Percentiles rank a stretch among this genome's conserved stretches.
Evolutionary conservation across 2,329 filamentous ascomycete genomes (phyloP).

Genomic region (Pezicula carpinea): DNA sequence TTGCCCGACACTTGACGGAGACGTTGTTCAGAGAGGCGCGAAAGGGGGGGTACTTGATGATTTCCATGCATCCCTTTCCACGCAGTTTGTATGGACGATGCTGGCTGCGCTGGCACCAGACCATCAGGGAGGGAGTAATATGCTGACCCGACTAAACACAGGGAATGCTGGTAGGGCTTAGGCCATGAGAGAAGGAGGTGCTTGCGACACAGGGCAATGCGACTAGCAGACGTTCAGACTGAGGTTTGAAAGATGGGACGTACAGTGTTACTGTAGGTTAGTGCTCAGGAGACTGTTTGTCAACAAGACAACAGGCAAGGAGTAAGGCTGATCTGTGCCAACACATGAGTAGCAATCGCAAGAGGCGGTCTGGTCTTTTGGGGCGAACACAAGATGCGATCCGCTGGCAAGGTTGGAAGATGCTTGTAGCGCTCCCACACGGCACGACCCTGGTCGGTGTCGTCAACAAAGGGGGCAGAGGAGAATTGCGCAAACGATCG

Average conservation of each 20-base stretch:
- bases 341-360: conserved; percentile 10
- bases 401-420: background rate
- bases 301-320: conserved; percentile 11
- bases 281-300: background rate
- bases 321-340: conserved; percentile 11
- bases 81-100: conserved; percentile 4
- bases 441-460: background rate
- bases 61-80: conserved; percentile 3
- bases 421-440: background rate
- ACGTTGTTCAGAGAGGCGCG: background rate
- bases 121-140: conserved; percentile 6
- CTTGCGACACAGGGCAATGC: conserved; percentile 1
- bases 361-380: background rate
- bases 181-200: conserved; percentile 6
- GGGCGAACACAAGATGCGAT: background rate
- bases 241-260: conserved; percentile 5
- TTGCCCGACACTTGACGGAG: conserved; percentile 1
- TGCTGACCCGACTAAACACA: conserved; percentile 10
- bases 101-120: conserved; percentile 11
- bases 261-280: conserved; percentile 8
- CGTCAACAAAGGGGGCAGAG: background rate
- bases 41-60: conserved; percentile 1
- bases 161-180: conserved; percentile 13
- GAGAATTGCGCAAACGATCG: background rate
- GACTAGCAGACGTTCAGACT: conserved; percentile 4